phyloP scores from a whole-genome alignment of 345 rosid genomes.

The Balakata baccata region DNA sequence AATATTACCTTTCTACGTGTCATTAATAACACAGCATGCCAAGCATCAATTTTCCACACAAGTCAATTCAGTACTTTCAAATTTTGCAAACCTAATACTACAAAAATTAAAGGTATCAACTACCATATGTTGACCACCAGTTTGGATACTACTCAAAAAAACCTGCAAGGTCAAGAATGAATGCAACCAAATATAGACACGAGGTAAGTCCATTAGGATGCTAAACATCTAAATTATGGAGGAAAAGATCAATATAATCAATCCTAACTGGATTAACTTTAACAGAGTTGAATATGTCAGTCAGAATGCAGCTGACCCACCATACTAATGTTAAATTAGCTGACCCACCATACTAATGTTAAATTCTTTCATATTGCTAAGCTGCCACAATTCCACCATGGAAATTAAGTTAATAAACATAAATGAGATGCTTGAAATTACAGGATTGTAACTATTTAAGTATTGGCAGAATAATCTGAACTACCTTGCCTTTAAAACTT shows the following conservation, averaged over 20 bases:
- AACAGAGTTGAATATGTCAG: neutral
- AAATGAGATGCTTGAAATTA: neutral
- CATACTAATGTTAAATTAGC: slow-evolving; percentile 88
- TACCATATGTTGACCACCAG: neutral
- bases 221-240: neutral
- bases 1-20: neutral
- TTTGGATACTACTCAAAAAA: neutral
- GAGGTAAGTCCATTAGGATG: neutral
- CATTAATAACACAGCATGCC: neutral
- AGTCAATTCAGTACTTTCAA: neutral
- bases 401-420: neutral
- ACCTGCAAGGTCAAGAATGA: neutral
- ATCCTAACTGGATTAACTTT: neutral
- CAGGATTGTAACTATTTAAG: too few species aligned
- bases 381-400: neutral
- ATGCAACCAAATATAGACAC: neutral
- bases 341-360: slow-evolving; percentile 60
- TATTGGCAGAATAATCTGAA: too few species aligned
- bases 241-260: neutral
- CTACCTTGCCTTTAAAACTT: too few species aligned
- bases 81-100: neutral
- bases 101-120: neutral
- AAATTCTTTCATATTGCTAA: neutral
- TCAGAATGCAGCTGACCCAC: slow-evolving; percentile 70
- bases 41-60: neutral